Conservation (phyloP, 2,329 filamentous ascomycete species). For the Colletotrichum musicola region DNA sequence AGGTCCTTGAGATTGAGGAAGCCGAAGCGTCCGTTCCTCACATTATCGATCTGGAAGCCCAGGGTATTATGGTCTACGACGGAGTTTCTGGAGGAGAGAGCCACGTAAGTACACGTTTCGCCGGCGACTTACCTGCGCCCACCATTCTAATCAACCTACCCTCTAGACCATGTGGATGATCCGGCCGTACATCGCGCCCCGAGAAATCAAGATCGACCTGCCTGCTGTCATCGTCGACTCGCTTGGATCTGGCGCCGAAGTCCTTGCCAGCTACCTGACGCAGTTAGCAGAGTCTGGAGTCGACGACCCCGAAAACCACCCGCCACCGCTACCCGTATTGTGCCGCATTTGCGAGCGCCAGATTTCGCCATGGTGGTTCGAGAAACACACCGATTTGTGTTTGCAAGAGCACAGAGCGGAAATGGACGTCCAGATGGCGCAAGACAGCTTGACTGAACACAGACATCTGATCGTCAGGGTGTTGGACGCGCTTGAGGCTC, state of each 20-base stretch:
- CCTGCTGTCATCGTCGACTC: conserved; percentile 91
- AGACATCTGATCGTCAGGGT: conserved; percentile 95
- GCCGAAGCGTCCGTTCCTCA: conserved; percentile 56
- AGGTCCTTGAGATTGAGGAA: conserved; percentile 54
- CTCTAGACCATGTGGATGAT: conserved; percentile 99
- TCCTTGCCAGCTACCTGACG: conserved; percentile 93
- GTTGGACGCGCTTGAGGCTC: conserved; percentile 88
- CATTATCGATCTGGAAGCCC: conserved; percentile 87
- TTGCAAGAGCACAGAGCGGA: conserved; percentile 96
- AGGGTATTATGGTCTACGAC: conserved; percentile 99
- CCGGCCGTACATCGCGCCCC: conserved; percentile 86
- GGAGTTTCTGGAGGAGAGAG: conserved; percentile 86
- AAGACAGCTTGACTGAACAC: conserved; percentile 92
- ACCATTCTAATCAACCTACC: conserved; percentile 18
- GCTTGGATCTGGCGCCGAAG: conserved; percentile 92
- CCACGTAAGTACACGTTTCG: conserved; percentile 75
- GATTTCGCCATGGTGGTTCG: conserved; percentile 99
- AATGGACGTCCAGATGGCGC: conserved; percentile 96
- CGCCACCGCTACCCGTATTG: conserved; percentile 85
- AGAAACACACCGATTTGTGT: conserved; percentile 97
- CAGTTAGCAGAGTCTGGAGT: conserved; percentile 85
- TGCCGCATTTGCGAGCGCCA: conserved; percentile 98
- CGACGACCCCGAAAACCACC: conserved; percentile 80
- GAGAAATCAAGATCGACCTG: conserved; percentile 96
- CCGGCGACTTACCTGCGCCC: background rate